phyloP scores from a whole-genome alignment of 1,284 basidiomycete genomes.

The Porodaedalea pini region DNA sequence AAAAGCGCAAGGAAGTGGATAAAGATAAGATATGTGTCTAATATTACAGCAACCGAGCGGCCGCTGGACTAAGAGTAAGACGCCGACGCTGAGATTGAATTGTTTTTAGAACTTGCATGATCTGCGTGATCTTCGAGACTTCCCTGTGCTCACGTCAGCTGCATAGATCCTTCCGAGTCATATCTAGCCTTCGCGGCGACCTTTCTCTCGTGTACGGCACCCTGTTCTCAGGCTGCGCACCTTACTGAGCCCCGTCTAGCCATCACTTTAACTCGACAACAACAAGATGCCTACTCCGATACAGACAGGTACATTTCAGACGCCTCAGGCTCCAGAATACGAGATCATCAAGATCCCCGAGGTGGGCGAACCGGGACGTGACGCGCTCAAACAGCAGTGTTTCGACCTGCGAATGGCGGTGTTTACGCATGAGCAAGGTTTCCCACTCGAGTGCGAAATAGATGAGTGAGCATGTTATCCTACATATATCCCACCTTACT shows the following conservation, averaged over 20 bases:
- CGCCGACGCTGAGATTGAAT: not conserved
- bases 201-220: too few species aligned
- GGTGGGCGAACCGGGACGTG: constrained; percentile 33
- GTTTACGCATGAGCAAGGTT: constrained; percentile 67
- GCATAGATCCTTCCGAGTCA: not conserved
- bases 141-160: not conserved
- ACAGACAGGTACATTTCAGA: not conserved
- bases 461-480: constrained; percentile 52
- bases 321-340: constrained; percentile 41
- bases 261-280: not conserved
- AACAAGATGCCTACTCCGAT: not conserved
- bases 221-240: too few species aligned
- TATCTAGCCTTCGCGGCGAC: not conserved
- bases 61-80: not conserved
- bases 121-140: not conserved
- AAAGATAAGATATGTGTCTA: too few species aligned
- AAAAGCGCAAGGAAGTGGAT: too few species aligned
- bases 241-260: not conserved
- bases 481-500: constrained; percentile 14
- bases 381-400: constrained; percentile 48
- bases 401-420: constrained; percentile 62
- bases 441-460: constrained; percentile 66
- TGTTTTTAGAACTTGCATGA: too few species aligned
- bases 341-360: constrained; percentile 51
- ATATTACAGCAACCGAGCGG: too few species aligned